Evolutionary conservation across 495 filamentous ascomycete species (phyloP).

Genomic region (Xylaria castorea): DNA sequence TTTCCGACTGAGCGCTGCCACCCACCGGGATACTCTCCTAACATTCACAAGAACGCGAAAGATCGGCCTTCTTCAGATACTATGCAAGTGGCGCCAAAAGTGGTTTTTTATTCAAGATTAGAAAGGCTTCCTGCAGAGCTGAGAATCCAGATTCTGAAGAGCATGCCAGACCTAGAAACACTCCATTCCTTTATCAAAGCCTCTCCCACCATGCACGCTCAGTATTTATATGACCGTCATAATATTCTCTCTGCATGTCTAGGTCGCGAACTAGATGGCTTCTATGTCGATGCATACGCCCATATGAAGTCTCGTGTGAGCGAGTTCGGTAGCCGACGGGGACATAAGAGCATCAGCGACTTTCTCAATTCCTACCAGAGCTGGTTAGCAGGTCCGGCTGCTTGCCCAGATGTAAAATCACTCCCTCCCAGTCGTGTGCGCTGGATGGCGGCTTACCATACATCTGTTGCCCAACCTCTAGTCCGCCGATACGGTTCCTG

Average conservation of each 20-base stretch:
- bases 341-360: not conserved
- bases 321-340: not conserved
- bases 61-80: not conserved
- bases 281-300: conserved; percentile 8
- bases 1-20: not conserved
- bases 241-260: conserved; percentile 5
- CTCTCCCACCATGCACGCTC: conserved; percentile 40
- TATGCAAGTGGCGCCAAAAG: not conserved
- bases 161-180: conserved; percentile 25
- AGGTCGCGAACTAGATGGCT: not conserved
- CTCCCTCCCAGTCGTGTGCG: conserved; percentile 21
- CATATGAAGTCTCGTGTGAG: not conserved
- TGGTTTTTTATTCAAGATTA: not conserved
- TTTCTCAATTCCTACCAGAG: not conserved
- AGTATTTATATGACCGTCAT: conserved; percentile 35
- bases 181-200: conserved; percentile 35
- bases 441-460: conserved; percentile 32
- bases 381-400: not conserved
- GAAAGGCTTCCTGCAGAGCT: conserved; percentile 28
- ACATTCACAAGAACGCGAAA: not conserved
- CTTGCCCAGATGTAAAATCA: conserved; percentile 12
- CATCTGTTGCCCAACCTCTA: conserved; percentile 35
- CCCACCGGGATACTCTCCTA: not conserved
- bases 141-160: conserved; percentile 26
- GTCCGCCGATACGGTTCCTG: conserved; percentile 27